Evolutionary conservation across 345 rosid genomes (phyloP).

Genomic region (Hibiscus trionum): DNA sequence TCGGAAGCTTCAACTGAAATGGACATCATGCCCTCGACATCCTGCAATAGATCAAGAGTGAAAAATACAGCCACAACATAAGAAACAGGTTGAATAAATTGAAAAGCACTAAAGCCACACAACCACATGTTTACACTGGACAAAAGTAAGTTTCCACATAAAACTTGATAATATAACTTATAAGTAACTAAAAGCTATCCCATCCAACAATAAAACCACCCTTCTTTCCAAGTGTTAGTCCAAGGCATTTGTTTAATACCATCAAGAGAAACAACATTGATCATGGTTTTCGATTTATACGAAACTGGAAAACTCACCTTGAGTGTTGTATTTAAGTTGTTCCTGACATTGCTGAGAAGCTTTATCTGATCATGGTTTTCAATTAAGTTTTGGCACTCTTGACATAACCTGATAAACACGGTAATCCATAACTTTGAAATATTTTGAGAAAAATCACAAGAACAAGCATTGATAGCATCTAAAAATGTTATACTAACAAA

Average conservation of each 20-base stretch:
- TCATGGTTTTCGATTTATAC: neutral
- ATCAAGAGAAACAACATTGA: neutral
- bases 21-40: constrained; percentile 99
- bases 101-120: constrained; percentile 12
- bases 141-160: neutral
- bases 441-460: neutral
- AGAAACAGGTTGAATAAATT: constrained; percentile 1
- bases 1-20: constrained; percentile 96
- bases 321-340: constrained; percentile 79
- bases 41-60: constrained; percentile 38
- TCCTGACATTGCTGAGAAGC: constrained; percentile 92
- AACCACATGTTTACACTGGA: neutral
- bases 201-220: neutral
- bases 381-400: constrained; percentile 92
- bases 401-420: constrained; percentile 59
- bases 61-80: neutral
- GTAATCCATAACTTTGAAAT: constrained; percentile 6
- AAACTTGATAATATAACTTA: neutral
- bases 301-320: constrained; percentile 41
- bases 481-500: constrained; percentile 7
- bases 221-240: neutral
- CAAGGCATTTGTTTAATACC: neutral
- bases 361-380: constrained; percentile 98
- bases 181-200: neutral
- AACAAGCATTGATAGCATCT: neutral